phyloP scores from a whole-genome alignment of 208 protist species.

The Trypanosoma vivax region DNA sequence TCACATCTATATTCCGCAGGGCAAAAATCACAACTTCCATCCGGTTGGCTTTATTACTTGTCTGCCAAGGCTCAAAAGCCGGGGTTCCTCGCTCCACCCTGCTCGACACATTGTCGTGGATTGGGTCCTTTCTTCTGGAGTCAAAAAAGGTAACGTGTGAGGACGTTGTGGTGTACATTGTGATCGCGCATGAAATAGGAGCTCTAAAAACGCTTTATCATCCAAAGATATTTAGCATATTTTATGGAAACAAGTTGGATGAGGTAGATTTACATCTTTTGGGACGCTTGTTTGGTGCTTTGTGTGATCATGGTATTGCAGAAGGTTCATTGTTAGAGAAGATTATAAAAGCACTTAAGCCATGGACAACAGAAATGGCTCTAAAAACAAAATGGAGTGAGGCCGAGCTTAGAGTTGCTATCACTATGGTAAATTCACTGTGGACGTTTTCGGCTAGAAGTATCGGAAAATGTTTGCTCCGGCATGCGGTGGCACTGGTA shows the following conservation, averaged over 20 bases:
- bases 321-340: constrained; percentile 4
- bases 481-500: constrained; percentile 4
- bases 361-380: not conserved
- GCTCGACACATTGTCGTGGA: constrained; percentile 11
- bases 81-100: constrained; percentile 10
- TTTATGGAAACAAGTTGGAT: constrained; percentile 3
- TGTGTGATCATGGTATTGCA: constrained; percentile 19
- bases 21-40: not conserved
- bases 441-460: constrained; percentile 11
- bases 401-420: constrained; percentile 9
- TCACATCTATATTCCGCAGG: constrained; percentile 14
- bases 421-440: constrained; percentile 12
- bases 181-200: constrained; percentile 19
- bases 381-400: constrained; percentile 3
- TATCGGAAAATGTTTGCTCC: constrained; percentile 11
- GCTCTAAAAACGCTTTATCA: constrained; percentile 2
- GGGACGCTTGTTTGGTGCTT: constrained; percentile 14
- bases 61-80: constrained; percentile 9
- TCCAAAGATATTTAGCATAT: constrained; percentile 5
- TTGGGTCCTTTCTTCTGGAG: constrained; percentile 9
- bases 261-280: constrained; percentile 3
- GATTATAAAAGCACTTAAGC: not conserved
- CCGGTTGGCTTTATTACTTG: constrained; percentile 1
- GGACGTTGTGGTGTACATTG: constrained; percentile 15
- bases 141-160: not conserved